phyloP scores from a whole-genome alignment of 495 filamentous ascomycete genomes.

The Ascodesmis nigricans region DNA sequence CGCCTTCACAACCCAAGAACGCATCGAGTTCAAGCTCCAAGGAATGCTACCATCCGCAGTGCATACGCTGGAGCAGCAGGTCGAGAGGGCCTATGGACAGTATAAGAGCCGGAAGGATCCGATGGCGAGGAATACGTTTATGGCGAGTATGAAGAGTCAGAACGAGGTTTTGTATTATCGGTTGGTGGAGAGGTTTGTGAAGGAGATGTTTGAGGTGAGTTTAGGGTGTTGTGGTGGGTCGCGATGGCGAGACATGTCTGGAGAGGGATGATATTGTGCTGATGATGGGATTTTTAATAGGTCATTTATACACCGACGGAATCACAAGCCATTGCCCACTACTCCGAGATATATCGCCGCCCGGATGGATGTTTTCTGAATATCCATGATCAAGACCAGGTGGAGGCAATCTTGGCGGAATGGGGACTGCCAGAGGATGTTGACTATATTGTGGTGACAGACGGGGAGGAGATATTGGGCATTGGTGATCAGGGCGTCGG shows the following conservation, averaged over 20 bases:
- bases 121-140: constrained; percentile 61
- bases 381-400: constrained; percentile 23
- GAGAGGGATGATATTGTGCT: neutral
- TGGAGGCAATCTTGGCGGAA: constrained; percentile 27
- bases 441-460: constrained; percentile 76
- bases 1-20: constrained; percentile 46
- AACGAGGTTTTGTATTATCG: constrained; percentile 26
- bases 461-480: constrained; percentile 60
- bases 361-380: constrained; percentile 49
- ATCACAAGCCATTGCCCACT: constrained; percentile 76
- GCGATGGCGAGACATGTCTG: too few relatives aligned
- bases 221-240: too few relatives aligned
- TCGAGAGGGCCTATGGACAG: constrained; percentile 56
- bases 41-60: constrained; percentile 50
- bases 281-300: constrained; percentile 21
- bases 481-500: constrained; percentile 87
- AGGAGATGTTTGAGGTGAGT: too few relatives aligned
- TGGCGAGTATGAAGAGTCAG: constrained; percentile 60
- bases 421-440: constrained; percentile 53
- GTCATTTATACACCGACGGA: constrained; percentile 83
- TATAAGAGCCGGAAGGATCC: constrained; percentile 38
- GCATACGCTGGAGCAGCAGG: constrained; percentile 64
- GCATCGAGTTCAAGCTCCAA: constrained; percentile 43
- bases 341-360: constrained; percentile 52
- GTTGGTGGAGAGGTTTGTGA: too few relatives aligned